Base-by-base conservation (phyloP, 2,329 filamentous ascomycete genomes). In the Trichoderma semiorbis region DNA sequence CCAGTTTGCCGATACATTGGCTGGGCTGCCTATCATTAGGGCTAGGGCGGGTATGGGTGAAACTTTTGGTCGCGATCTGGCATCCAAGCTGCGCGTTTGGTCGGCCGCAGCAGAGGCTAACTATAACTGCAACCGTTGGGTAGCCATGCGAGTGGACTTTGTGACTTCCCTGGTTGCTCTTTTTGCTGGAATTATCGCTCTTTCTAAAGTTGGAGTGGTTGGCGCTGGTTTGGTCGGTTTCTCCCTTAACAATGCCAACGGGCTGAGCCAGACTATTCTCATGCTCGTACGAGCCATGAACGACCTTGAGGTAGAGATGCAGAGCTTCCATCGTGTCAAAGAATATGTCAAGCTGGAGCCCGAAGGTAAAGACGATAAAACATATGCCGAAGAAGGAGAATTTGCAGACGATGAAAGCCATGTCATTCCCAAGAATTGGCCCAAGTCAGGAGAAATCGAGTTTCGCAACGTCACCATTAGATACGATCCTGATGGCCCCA, bases 91-190 rank as follows among this genome's bases (percentile, higher is more conserved):
- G 36, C 81, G 84, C 1, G 77, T 83, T 0, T 86, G 84, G 78
- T 82, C 84, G 12, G 82, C 83, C 7, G 80, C 85, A 0, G 79
- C 82, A 0, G 86, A 88, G 75, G 80, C 86, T 1, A 84, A 83
- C 61, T 88, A 83, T 73, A 88, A 88, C 77, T 85, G 84, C 72
- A 89, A 89, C 75, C 84, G 87, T 8, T 89, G 87, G 87, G 85
- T 89, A 3, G 82, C 84, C 1, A 82, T 89, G 50, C 84, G 87
- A 6, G 81, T 87, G 5, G 87, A 89, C 73, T 82, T 88, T 74
- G 84, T 86, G 67, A 87, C 86, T 2, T 85, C 86, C 0, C 77
- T 87, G 1, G 85, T 88, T 12, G 83, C 84, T 14, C 80, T 87
- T 1, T 81, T 81, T 11, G 87, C 87, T 0, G 87, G 87, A 10